These are phyloP conservation scores for Suhomyces kilbournensis DNA, from an alignment of 805 yeast species.

Conservation along the genomic window DNA sequence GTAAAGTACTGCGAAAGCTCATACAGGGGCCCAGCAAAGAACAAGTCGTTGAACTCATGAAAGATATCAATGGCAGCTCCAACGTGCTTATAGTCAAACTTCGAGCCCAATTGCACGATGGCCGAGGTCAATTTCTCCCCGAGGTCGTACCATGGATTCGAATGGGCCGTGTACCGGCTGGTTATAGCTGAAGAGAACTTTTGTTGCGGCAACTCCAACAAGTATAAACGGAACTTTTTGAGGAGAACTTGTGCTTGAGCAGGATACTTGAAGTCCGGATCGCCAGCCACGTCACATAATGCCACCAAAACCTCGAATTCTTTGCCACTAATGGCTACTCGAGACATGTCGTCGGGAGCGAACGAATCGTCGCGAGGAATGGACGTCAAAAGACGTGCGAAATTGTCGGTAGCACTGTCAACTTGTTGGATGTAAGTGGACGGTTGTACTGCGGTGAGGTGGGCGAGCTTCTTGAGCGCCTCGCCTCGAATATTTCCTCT, in stretches of 20 bases:
- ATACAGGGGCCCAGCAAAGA: conserved; percentile 19
- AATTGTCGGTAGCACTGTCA: conserved; percentile 14
- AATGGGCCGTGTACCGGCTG: conserved; percentile 19
- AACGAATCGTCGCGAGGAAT: conserved; percentile 8
- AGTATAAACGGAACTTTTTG: conserved; percentile 45
- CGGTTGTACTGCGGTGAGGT: conserved; percentile 23
- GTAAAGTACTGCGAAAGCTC: conserved; percentile 34
- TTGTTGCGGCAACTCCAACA: conserved; percentile 45
- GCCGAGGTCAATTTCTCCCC: conserved; percentile 34
- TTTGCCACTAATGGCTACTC: conserved; percentile 45
- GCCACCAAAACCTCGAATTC: conserved; percentile 60
- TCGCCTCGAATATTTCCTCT: conserved; percentile 39
- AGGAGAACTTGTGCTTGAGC: conserved; percentile 42
- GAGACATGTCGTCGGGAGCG: conserved; percentile 15
- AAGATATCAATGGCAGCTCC: conserved; percentile 27
- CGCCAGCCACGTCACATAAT: conserved; percentile 42
- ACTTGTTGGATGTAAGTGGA: conserved; percentile 8
- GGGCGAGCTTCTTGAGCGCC: conserved; percentile 37
- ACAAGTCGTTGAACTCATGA: conserved; percentile 21
- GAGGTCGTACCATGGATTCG: conserved; percentile 35
- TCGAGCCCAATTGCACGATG: conserved; percentile 27
- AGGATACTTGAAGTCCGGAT: conserved; percentile 21
- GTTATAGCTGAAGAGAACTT: conserved; percentile 37
- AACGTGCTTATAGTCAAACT: conserved; percentile 17
- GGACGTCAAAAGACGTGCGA: conserved; percentile 17